Percentiles rank a stretch among this genome's conserved stretches.
Evolutionary conservation across 805 yeast genomes (phyloP).

Genomic region (Candida argentea): DNA sequence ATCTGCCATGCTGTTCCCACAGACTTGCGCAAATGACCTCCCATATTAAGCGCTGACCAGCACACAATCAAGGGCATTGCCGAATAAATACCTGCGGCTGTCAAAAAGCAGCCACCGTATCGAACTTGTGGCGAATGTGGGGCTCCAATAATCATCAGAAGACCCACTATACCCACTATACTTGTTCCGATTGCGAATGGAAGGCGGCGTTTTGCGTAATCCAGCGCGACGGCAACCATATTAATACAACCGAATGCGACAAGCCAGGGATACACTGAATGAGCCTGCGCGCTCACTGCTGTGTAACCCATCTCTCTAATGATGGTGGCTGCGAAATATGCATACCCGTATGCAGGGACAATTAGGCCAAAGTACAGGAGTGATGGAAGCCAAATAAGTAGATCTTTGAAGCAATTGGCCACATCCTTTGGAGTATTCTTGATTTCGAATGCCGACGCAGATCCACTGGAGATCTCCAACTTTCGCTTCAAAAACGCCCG

Average conservation of each 20-base stretch:
- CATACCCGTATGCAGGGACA: slow-evolving; percentile 69
- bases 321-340: slow-evolving; percentile 63
- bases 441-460: slow-evolving; percentile 39
- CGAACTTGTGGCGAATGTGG: slow-evolving; percentile 28
- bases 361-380: slow-evolving; percentile 54
- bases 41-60: slow-evolving; percentile 54
- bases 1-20: slow-evolving; percentile 53
- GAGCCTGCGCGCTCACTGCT: slow-evolving; percentile 65
- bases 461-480: slow-evolving; percentile 39
- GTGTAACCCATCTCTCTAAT: slow-evolving; percentile 53
- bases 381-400: slow-evolving; percentile 47
- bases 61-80: slow-evolving; percentile 64
- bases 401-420: slow-evolving; percentile 44
- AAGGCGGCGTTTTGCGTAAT: slow-evolving; percentile 37
- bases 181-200: slow-evolving; percentile 33
- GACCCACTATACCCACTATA: slow-evolving; percentile 38
- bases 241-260: slow-evolving; percentile 61
- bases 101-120: slow-evolving; percentile 56
- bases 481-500: slow-evolving; percentile 48
- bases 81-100: slow-evolving; percentile 48
- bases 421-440: slow-evolving; percentile 39
- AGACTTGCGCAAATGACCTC: slow-evolving; percentile 53
- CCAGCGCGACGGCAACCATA: slow-evolving; percentile 45
- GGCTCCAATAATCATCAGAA: slow-evolving; percentile 43
- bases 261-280: slow-evolving; percentile 82